A percentile compares a stretch with the other conserved stretches of the same genome.
Evolutionary conservation across 2,329 filamentous ascomycete species (phyloP).

Genomic region (Fusarium gaditjirri): DNA sequence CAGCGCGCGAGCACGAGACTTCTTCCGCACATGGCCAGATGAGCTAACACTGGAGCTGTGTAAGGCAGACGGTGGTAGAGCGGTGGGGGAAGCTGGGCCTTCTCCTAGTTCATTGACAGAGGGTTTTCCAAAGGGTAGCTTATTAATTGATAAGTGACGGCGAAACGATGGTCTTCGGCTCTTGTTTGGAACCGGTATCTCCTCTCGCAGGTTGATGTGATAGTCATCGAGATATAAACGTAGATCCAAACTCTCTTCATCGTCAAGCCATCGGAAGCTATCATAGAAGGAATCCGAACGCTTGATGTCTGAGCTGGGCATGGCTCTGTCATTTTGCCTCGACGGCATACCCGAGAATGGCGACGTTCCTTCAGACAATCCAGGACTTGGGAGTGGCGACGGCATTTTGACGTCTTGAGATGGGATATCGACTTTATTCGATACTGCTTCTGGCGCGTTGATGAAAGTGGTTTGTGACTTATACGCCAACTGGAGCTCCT

Average conservation of each 20-base stretch:
- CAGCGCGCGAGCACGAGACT: slow-evolving; percentile 65
- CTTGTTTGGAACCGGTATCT: slow-evolving; percentile 57
- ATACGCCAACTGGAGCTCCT: slow-evolving; percentile 73
- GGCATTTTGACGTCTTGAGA: slow-evolving; percentile 38
- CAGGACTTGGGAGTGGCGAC: slow-evolving; percentile 38
- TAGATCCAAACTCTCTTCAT: slow-evolving; percentile 76
- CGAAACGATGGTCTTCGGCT: slow-evolving; percentile 70
- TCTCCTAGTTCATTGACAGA: slow-evolving; percentile 61
- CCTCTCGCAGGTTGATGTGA: slow-evolving; percentile 69
- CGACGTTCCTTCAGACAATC: slow-evolving; percentile 33
- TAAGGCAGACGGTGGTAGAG: slow-evolving; percentile 34
- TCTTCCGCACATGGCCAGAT: slow-evolving; percentile 57
- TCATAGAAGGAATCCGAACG: slow-evolving; percentile 69
- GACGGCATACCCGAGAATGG: slow-evolving; percentile 43
- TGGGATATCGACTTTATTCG: slow-evolving; percentile 38
- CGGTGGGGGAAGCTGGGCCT: slow-evolving; percentile 45
- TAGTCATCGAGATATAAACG: slow-evolving; percentile 76
- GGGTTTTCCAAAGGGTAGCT: slow-evolving; percentile 69
- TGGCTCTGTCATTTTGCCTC: slow-evolving; percentile 31
- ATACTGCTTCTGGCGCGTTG: slow-evolving; percentile 51
- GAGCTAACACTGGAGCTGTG: slow-evolving; percentile 36
- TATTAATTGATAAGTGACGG: slow-evolving; percentile 77
- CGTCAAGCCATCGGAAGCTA: slow-evolving; percentile 78
- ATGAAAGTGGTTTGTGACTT: slow-evolving; percentile 36
- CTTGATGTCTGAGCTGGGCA: slow-evolving; percentile 30